These are phyloP conservation scores for Coemansia sp. DNA, from an alignment of 192 early-diverging fungal species.

Conservation along the genomic window DNA sequence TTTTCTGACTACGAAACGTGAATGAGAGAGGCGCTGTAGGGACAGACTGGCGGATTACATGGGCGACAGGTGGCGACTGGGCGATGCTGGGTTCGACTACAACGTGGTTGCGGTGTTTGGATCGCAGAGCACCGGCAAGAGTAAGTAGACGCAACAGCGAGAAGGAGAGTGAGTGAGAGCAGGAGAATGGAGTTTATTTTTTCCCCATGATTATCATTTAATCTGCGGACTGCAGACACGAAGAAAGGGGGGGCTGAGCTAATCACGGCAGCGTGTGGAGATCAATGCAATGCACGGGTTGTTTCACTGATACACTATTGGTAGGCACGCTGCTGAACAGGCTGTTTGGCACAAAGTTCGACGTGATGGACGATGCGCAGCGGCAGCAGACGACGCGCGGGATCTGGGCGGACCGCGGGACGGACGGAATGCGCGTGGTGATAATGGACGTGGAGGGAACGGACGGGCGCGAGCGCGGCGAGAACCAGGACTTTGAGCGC, in stretches of 20 bases:
- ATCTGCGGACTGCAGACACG: no score
- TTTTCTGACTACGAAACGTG: neutral
- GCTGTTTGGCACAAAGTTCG: conserved; percentile 93
- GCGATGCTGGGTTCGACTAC: conserved; percentile 90
- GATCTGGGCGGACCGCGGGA: conserved; percentile 93
- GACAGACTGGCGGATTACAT: conserved; percentile 74
- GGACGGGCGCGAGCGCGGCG: conserved; percentile 96
- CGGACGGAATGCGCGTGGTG: conserved; percentile 70
- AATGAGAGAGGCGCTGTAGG: conserved; percentile 40
- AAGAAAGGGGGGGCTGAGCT: neutral
- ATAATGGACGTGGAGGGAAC: conserved; percentile 99
- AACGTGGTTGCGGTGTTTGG: conserved; percentile 98
- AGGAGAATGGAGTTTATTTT: no score
- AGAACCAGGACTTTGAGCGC: conserved; percentile 99
- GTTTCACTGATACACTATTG: neutral
- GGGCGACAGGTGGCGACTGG: conserved; percentile 76
- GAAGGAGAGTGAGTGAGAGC: no score
- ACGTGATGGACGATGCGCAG: conserved; percentile 87
- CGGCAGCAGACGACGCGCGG: conserved; percentile 96
- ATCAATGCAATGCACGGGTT: neutral
- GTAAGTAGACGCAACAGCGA: conserved; percentile 60
- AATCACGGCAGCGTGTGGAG: neutral
- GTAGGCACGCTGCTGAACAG: conserved; percentile 89
- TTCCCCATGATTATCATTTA: no score
- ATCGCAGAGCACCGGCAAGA: conserved; percentile 98